Evolutionary conservation across 139 green algal species (phyloP), one percentile per base, ranked within the genome.

Genomic region (Tetratostichococcus sp.): DNA sequence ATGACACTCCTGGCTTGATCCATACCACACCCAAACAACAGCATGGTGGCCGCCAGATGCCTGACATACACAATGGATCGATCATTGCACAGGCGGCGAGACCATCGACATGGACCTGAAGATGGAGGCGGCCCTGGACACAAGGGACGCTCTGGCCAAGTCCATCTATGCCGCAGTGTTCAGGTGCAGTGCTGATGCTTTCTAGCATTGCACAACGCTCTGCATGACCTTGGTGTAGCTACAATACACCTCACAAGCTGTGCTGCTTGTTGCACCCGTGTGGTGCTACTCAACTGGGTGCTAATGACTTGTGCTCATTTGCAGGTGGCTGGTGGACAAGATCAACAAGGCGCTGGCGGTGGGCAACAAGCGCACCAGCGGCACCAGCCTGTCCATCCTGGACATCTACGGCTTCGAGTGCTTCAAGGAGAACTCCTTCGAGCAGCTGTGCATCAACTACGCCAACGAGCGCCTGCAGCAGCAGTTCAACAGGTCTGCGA

Each of bases 361-460:
- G 50, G 77, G 85, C 50, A 62, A 62, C 50, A 67, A 35, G 62
- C 69, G 57, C 28, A 62, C 30, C 33, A 72, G 59, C 34, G 65
- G 43, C 23, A 75, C 67, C 4, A 75, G 66, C 17, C 69, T 96
- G 65, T 73, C 82, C 66, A 92, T 94, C 67, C 80, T 97, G 43
- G 93, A 97, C 74, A 97, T 97, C 76, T 96, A 96, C 79, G 92
- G 93, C 73, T 97, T 97, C 72, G 93, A 97, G 83, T 86, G 84
- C 72, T 94, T 94, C 75, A 65, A 82, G 26, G 75, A 74, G 35
- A 95, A 95, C 87, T 70, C 72, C 70, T 95, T 96, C 75, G 94
- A 98, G 87, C 94, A 98, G 89, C 91, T 98, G 43, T 98, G 94
- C 88, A 98, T 98, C 88, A 98, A 98, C 85, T 91, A 95, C 50